Evolutionary conservation across 2,329 filamentous ascomycete species (phyloP), one percentile per base, ranked within the genome.

Genomic region (Penicillium sp.): DNA sequence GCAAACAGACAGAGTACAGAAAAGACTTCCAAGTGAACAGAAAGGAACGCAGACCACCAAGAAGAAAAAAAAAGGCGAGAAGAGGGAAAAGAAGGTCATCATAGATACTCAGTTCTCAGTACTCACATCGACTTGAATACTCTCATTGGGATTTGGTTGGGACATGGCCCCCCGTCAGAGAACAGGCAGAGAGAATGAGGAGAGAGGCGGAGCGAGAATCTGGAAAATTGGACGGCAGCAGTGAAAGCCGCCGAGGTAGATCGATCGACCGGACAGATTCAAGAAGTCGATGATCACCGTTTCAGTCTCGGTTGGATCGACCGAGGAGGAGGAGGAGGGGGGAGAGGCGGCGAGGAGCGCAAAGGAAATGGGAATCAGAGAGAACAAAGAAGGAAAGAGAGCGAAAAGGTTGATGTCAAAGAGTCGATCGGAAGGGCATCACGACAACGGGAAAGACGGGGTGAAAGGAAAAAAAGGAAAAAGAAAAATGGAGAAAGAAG

Each of bases 101-200:
- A 32, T n/a, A 27, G 36, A 11, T 32, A 5, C 8, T 32, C 29
- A 8, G 4, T 32, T 5, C 18, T 18, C 29, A 32, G 7, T 4
- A 32, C 64, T 61, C 61, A 67, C 65, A 59, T 67, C 65, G 39
- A 66, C 50, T 43, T 62, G 60, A n/a, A 67, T 67, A 33, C 56
- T 56, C 49, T 66, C 63, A 35, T 63, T 36, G 26, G 54, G 49
- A 45, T 65, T 63, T 38, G 63, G 64, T 12, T 56, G 59, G 46
- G 60, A 53, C 64, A 66, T 66, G 45, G 13, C 49, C 27, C 39
- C 24, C n/a, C 34, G 28, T 24, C 24, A 33, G 46, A 38, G 43
- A 42, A 18, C 18, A 18, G 28, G 12, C 37, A 32, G 25, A 4
- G 28, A 34, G 25, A 27, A 32, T 24, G 33, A 40, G 40, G 29